Evolutionary conservation across 495 filamentous ascomycete genomes (phyloP), one percentile per base, ranked within the genome.

Genomic region (Halenospora varia): DNA sequence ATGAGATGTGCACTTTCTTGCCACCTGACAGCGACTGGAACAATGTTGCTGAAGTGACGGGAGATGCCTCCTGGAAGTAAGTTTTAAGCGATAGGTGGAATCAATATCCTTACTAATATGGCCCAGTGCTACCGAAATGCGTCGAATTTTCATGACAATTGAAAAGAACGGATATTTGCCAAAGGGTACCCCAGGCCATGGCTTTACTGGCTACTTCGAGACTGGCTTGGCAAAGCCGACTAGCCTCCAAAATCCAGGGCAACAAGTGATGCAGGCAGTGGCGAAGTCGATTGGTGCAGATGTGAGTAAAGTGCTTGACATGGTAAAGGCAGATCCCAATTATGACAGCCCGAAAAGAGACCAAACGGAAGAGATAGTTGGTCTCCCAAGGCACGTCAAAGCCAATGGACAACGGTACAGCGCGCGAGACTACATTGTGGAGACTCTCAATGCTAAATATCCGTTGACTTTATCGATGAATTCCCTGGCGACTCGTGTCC

Each of bases 131-230:
- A 69, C 8, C 0, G 74, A 73, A 49, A 78, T 77, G 74, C 70
- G 74, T 54, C 59, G 66, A 39, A 75, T 76, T 55, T 77, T 75
- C n/a, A 48, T 55, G 41, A 62, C 62, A 53, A 40, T 66, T n/a
- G 63, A 65, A 48, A 50, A 56, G 23, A 60, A 65, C 51, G 19
- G 49, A 18, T 64, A 64, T 35, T 13, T 55, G 41, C 17, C 42
- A n/a, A 25, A 41, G 2, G 20, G 19, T 8, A 25, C 1, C 29
- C 4, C 48, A 19, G 78, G 77, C 23, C 79, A 83, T 59, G 80
- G 80, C 15, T 79, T 75, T 50, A 59, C 73, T 35, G 81, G 81
- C 17, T 84, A 73, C 74, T 65, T 82, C 19, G 52, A 62, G 17
- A 77, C 72, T 9, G 70, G 6, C 3, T 86, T 84, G 51, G 82